phyloP scores from a whole-genome alignment of 176 grass and related monocot genomes.

The Oryza meyeriana region DNA sequence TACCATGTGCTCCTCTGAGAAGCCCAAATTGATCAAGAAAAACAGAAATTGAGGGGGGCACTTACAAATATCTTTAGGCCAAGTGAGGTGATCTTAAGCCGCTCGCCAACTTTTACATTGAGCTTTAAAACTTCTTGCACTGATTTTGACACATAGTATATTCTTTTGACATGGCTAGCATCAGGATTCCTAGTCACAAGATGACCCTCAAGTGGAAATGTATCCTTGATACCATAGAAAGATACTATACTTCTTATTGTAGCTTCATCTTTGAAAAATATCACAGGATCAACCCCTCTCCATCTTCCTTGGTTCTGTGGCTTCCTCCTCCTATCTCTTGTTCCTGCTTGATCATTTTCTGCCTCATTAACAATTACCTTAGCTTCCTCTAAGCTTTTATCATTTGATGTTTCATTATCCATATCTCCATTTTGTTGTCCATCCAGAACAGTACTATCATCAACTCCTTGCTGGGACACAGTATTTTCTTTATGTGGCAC shows the following conservation, averaged over 20 bases:
- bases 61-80: slow-evolving; percentile 98
- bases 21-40: background rate
- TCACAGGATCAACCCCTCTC: slow-evolving; percentile 93
- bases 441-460: slow-evolving; percentile 32
- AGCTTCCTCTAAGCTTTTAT: slow-evolving; percentile 30
- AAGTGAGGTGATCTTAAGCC: slow-evolving; percentile 89
- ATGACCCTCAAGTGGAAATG: slow-evolving; percentile 73
- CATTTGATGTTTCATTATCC: slow-evolving; percentile 32
- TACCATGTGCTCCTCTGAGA: background rate
- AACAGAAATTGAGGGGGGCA: slow-evolving; percentile 18
- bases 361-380: slow-evolving; percentile 38
- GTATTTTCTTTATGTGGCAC: slow-evolving; percentile 40
- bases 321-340: slow-evolving; percentile 36
- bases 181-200: slow-evolving; percentile 90
- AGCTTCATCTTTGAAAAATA: slow-evolving; percentile 82
- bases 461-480: slow-evolving; percentile 23
- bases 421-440: slow-evolving; percentile 34
- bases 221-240: slow-evolving; percentile 77
- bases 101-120: slow-evolving; percentile 74
- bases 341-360: slow-evolving; percentile 50
- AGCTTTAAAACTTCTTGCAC: slow-evolving; percentile 71
- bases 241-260: slow-evolving; percentile 74
- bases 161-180: slow-evolving; percentile 79
- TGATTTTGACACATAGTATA: slow-evolving; percentile 93
- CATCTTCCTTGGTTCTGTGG: slow-evolving; percentile 65